phyloP scores from a whole-genome alignment of 306 rosid species.

The Comarum palustre region DNA sequence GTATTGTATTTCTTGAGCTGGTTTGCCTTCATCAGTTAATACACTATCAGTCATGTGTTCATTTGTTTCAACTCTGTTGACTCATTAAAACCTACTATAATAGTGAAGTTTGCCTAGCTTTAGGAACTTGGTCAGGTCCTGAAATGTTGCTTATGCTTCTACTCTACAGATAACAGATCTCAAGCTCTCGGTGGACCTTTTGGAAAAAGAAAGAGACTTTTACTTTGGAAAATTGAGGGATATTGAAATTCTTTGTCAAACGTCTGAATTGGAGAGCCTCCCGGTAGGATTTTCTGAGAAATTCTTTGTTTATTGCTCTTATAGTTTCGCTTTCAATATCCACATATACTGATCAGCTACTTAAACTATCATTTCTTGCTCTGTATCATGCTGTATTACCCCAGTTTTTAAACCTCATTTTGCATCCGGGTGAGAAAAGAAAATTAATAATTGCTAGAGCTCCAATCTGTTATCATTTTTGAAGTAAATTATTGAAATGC shows the following conservation, averaged over 20 bases:
- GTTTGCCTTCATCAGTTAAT: background rate
- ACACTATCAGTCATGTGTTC: background rate
- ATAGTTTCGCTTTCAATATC: background rate
- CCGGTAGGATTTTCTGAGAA: conserved; percentile 59
- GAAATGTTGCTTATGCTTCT: conserved; percentile 15
- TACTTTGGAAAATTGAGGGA: conserved; percentile 94
- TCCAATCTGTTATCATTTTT: background rate
- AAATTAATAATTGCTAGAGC: background rate
- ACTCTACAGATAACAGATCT: conserved; percentile 73
- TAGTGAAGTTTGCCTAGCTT: background rate
- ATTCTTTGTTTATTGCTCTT: background rate
- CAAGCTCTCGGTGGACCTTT: conserved; percentile 72
- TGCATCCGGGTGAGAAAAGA: background rate
- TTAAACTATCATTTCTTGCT: background rate
- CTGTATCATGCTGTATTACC: background rate
- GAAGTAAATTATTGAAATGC: background rate
- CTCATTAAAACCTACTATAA: background rate
- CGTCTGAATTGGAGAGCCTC: conserved; percentile 62
- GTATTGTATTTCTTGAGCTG: background rate
- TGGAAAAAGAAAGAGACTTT: conserved; percentile 96
- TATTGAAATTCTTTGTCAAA: conserved; percentile 85
- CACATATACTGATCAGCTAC: background rate
- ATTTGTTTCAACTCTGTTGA: background rate
- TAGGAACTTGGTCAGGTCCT: background rate
- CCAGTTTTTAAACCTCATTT: background rate